A percentile compares a stretch with the other conserved stretches of the same genome.
These are phyloP conservation scores for Choiromyces venosus DNA, from an alignment of 495 filamentous ascomycete genomes.

Conservation along the genomic window DNA sequence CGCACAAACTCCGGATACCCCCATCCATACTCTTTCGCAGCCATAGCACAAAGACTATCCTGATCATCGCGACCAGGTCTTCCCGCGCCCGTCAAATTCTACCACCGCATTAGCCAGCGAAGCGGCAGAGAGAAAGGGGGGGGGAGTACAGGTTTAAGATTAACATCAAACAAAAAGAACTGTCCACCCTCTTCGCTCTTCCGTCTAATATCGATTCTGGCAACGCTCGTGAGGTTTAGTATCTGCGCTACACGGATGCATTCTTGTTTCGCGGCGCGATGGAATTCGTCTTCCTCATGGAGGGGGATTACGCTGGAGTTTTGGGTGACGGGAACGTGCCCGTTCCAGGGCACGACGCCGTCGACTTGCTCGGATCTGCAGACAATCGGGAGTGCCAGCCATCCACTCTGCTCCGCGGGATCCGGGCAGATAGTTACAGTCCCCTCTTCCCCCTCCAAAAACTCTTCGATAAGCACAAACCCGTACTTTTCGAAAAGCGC, in stretches of 20 bases:
- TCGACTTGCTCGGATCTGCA: background rate
- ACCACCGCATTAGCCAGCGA: background rate
- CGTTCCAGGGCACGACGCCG: background rate
- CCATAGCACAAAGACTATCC: background rate
- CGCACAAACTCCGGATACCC: background rate
- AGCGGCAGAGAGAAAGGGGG: background rate
- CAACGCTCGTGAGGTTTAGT: background rate
- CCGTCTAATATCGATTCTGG: background rate
- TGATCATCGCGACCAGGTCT: background rate
- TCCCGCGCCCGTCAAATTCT: background rate
- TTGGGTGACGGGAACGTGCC: background rate
- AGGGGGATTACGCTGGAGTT: background rate
- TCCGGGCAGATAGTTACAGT: background rate
- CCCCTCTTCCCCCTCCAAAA: background rate
- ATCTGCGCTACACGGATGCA: too few species aligned
- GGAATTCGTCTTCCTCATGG: background rate
- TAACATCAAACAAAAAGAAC: background rate
- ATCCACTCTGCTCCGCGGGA: too few species aligned
- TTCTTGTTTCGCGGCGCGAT: background rate
- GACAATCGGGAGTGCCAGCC: background rate
- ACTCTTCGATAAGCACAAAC: background rate
- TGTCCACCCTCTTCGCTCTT: background rate
- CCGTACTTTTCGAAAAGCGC: background rate
- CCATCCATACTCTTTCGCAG: background rate
- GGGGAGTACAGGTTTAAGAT: background rate